phyloP scores from a whole-genome alignment of 139 green algal species.

The Chlamydomonas schloesseri region DNA sequence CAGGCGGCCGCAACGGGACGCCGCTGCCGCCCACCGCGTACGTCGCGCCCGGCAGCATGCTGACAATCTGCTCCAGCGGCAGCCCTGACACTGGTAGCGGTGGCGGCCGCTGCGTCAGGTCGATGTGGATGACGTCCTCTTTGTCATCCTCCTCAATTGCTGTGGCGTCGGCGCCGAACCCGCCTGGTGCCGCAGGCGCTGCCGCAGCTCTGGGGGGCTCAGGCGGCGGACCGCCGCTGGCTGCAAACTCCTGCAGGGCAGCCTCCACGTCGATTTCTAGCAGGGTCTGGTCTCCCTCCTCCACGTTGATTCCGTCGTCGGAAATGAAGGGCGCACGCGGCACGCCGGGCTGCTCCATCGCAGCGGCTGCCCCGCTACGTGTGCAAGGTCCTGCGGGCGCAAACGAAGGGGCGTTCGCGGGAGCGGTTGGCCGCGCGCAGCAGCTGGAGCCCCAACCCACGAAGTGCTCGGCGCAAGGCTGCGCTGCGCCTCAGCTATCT shows the following conservation, averaged over 20 bases:
- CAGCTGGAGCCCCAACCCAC: too few species aligned
- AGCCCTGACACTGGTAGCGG: conserved; percentile 23
- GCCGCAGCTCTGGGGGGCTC: not conserved
- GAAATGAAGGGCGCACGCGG: not conserved
- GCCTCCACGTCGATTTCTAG: conserved; percentile 24
- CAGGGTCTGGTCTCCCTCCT: not conserved
- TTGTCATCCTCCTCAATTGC: not conserved
- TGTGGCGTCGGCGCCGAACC: not conserved
- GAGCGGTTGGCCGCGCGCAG: too few species aligned
- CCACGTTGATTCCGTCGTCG: not conserved
- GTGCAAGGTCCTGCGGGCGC: too few species aligned
- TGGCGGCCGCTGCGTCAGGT: conserved; percentile 21
- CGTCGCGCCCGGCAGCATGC: conserved; percentile 30
- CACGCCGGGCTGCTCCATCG: too few species aligned
- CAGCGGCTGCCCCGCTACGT: too few species aligned
- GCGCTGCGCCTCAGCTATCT: too few species aligned
- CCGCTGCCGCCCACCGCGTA: conserved; percentile 29
- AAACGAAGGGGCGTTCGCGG: too few species aligned
- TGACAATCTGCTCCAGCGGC: not conserved
- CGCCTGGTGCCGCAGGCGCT: not conserved
- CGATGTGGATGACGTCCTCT: conserved; percentile 29
- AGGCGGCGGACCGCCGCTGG: not conserved
- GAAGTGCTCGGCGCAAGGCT: too few species aligned
- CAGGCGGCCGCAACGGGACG: not conserved
- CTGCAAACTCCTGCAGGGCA: not conserved